Evolutionary conservation across 163 green algal genomes (phyloP).

Genomic region (Chlorella variabilis): DNA sequence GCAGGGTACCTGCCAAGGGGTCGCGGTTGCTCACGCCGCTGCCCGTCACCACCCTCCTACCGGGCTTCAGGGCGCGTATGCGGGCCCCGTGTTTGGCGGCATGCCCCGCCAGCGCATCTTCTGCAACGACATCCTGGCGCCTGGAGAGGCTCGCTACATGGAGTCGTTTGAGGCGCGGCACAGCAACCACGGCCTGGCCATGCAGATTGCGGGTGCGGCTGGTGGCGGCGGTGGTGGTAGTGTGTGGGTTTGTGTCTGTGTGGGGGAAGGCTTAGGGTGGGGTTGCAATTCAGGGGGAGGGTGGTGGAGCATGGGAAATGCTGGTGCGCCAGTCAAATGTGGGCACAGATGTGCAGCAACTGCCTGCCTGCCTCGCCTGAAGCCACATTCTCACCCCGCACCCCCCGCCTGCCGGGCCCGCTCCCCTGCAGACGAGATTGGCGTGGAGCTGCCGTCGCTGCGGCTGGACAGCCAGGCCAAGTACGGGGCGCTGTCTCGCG

Average conservation of each 20-base stretch:
- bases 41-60: too few relatives aligned
- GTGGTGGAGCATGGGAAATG: too few relatives aligned
- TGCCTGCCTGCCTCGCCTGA: too few relatives aligned
- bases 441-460: constrained; percentile 72
- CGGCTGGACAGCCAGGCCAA: constrained; percentile 96
- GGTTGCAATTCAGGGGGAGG: too few relatives aligned
- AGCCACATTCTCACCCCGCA: too few relatives aligned
- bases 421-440: constrained; percentile 57
- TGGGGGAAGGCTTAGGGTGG: too few relatives aligned
- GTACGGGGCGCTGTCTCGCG: constrained; percentile 87
- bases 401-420: too few relatives aligned
- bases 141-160: constrained; percentile 77
- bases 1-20: too few relatives aligned
- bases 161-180: constrained; percentile 89
- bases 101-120: constrained; percentile 25
- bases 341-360: too few relatives aligned
- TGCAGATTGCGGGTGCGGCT: constrained; percentile 35
- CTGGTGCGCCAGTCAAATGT: too few relatives aligned
- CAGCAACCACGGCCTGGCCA: constrained; percentile 78
- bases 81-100: constrained; percentile 39
- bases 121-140: constrained; percentile 33
- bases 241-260: too few relatives aligned
- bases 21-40: too few relatives aligned
- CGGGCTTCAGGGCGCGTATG: constrained; percentile 54
- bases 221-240: constrained; percentile 49